These are phyloP conservation scores for Hansenula sp. DNA, from an alignment of 1,139 yeast genomes.

Conservation along the genomic window DNA sequence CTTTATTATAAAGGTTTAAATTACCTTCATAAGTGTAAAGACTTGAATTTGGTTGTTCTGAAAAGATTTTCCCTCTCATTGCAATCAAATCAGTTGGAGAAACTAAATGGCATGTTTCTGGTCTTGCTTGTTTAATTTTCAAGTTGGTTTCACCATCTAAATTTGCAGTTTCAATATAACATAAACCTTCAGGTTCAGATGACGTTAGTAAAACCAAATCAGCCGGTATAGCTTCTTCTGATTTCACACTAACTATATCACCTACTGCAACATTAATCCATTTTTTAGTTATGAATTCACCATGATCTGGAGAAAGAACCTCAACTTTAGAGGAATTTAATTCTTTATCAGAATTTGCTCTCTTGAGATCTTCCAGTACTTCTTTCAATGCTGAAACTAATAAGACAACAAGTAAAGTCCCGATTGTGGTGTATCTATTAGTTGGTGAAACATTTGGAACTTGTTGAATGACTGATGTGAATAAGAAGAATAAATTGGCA, in stretches of 20 bases:
- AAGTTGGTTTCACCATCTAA: constrained; percentile 97
- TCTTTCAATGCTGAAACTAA: constrained; percentile 92
- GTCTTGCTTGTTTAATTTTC: constrained; percentile 84
- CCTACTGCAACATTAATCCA: constrained; percentile 94
- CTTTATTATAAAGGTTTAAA: constrained; percentile 51
- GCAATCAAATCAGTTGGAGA: constrained; percentile 58
- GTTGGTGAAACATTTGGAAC: constrained; percentile 97
- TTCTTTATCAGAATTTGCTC: constrained; percentile 86
- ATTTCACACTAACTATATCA: constrained; percentile 77
- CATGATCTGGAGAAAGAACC: constrained; percentile 58
- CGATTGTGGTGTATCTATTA: constrained; percentile 91
- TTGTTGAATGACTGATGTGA: constrained; percentile 92
- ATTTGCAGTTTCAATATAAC: constrained; percentile 96
- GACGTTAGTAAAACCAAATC: constrained; percentile 81
- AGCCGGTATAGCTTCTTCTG: constrained; percentile 94
- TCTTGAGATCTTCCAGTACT: constrained; percentile 82
- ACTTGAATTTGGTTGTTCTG: constrained; percentile 94
- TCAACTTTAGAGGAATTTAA: constrained; percentile 74
- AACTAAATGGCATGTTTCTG: constrained; percentile 72
- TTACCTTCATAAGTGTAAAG: constrained; percentile 95
- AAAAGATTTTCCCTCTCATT: constrained; percentile 54
- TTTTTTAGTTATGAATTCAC: constrained; percentile 58
- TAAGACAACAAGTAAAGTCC: constrained; percentile 80
- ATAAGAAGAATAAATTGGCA: constrained; percentile 89
- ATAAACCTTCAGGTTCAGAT: constrained; percentile 96